These are phyloP conservation scores for Heliocybe sulcata DNA, from an alignment of 1,284 basidiomycete species.

Conservation along the genomic window DNA sequence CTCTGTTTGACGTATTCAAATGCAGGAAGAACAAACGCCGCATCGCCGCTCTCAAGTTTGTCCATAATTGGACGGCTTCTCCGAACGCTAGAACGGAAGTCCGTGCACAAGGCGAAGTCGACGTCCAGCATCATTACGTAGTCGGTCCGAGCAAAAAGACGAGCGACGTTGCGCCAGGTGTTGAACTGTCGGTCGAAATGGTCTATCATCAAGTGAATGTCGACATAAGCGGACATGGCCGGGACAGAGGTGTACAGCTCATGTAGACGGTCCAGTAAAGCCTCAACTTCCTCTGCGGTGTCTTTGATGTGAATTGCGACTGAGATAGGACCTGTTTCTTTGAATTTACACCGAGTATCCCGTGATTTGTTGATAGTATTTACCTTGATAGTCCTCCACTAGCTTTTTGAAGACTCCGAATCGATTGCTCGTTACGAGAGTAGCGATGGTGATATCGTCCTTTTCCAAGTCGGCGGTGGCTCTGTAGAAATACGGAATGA, in stretches of 20 bases:
- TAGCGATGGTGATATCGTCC: conserved; percentile 78
- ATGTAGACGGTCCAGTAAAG: conserved; percentile 52
- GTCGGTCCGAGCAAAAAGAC: conserved; percentile 72
- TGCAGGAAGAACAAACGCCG: conserved; percentile 71
- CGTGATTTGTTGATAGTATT: background rate
- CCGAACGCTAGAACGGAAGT: conserved; percentile 56
- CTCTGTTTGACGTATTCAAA: conserved; percentile 65
- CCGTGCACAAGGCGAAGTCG: conserved; percentile 78
- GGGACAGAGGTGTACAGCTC: conserved; percentile 57
- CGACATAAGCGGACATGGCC: conserved; percentile 62
- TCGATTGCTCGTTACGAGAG: conserved; percentile 73
- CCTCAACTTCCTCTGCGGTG: conserved; percentile 28
- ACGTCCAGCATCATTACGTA: conserved; percentile 87
- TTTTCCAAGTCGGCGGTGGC: conserved; percentile 39
- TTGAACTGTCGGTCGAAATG: conserved; percentile 79
- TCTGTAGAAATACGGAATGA: conserved; percentile 76
- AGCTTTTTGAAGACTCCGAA: conserved; percentile 66
- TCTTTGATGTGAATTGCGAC: conserved; percentile 67
- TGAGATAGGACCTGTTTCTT: conserved; percentile 64
- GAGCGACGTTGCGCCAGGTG: conserved; percentile 79
- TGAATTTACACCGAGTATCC: background rate
- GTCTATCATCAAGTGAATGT: conserved; percentile 83
- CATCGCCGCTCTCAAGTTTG: conserved; percentile 38
- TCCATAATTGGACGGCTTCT: conserved; percentile 26
- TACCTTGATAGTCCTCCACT: conserved; percentile 68